Percentiles rank a stretch among this genome's conserved stretches.
phyloP scores from a whole-genome alignment of 352 stramenopile species.

The Pythium periplocum region DNA sequence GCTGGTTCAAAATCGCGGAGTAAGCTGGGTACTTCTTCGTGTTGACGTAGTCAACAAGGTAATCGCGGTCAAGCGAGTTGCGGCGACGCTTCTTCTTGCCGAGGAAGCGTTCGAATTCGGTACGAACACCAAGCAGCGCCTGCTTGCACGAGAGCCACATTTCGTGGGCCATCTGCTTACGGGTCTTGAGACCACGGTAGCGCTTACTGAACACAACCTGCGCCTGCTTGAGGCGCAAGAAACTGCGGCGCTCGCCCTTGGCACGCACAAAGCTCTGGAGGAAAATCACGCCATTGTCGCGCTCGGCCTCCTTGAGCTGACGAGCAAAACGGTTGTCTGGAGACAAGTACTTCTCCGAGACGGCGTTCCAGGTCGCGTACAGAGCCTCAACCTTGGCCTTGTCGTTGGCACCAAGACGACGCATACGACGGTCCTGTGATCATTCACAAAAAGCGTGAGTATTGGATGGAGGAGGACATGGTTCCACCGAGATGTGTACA shows the following conservation, averaged over 20 bases:
- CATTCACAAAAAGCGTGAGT: too few species aligned
- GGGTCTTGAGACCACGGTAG: slow-evolving; percentile 68
- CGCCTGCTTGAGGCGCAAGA: slow-evolving; percentile 50
- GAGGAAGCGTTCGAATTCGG: slow-evolving; percentile 80
- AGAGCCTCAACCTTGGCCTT: slow-evolving; percentile 48
- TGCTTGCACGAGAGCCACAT: slow-evolving; percentile 72
- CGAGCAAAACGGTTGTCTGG: slow-evolving; percentile 36
- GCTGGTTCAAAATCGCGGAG: slow-evolving; percentile 50
- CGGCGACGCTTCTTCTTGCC: slow-evolving; percentile 84
- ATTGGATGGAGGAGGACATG: too few species aligned
- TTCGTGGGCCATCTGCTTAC: slow-evolving; percentile 58
- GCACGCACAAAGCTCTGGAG: slow-evolving; percentile 69
- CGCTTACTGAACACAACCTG: slow-evolving; percentile 76
- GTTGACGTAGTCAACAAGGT: slow-evolving; percentile 77
- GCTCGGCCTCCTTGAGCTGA: slow-evolving; percentile 51
- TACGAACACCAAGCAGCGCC: slow-evolving; percentile 69
- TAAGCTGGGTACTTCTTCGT: slow-evolving; percentile 68
- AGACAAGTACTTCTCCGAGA: slow-evolving; percentile 49
- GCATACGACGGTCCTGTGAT: slow-evolving; percentile 46
- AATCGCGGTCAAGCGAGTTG: slow-evolving; percentile 68
- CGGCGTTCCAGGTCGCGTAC: slow-evolving; percentile 53
- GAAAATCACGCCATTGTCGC: slow-evolving; percentile 65
- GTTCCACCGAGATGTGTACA: too few species aligned
- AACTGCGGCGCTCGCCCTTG: slow-evolving; percentile 37
- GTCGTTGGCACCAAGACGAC: slow-evolving; percentile 41